Evolutionary conservation across 495 filamentous ascomycete genomes (phyloP).

Genomic region (Zalerion maritima): DNA sequence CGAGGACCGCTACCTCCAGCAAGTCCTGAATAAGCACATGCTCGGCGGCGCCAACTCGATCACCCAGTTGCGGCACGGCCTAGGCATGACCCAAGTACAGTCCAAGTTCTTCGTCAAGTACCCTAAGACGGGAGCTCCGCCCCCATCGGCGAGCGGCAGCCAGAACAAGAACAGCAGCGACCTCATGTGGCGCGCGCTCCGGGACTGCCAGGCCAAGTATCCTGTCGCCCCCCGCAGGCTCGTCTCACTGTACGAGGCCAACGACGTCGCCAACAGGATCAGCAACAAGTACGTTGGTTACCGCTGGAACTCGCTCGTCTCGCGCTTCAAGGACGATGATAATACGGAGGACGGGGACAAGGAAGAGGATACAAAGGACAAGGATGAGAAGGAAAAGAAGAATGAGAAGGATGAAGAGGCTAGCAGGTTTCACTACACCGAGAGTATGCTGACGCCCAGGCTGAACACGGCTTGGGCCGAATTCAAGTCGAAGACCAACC

Average conservation of each 20-base stretch:
- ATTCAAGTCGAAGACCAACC: too few relatives aligned
- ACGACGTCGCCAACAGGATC: conserved; percentile 54
- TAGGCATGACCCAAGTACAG: conserved; percentile 3
- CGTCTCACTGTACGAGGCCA: conserved; percentile 55
- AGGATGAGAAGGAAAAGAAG: too few relatives aligned
- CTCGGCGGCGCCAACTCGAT: not conserved
- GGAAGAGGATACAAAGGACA: too few relatives aligned
- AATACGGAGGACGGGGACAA: conserved; percentile 5
- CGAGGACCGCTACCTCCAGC: conserved; percentile 33
- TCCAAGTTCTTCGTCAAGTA: too few relatives aligned
- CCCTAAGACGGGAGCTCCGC: too few relatives aligned
- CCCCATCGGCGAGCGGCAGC: too few relatives aligned
- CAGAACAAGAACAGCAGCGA: too few relatives aligned
- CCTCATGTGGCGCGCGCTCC: conserved; percentile 21
- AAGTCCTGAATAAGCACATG: conserved; percentile 1
- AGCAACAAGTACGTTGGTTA: conserved; percentile 20
- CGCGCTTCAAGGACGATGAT: conserved; percentile 3
- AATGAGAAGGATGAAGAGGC: too few relatives aligned
- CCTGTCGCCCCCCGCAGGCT: conserved; percentile 40
- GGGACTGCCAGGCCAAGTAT: conserved; percentile 12
- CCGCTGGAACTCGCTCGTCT: conserved; percentile 9
- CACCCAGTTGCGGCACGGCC: conserved; percentile 2
- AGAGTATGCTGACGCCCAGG: too few relatives aligned
- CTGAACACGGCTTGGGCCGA: too few relatives aligned
- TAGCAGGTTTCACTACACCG: too few relatives aligned